Evolutionary conservation across 2,329 filamentous ascomycete species (phyloP).

Genomic region (Fusarium cicatricum): DNA sequence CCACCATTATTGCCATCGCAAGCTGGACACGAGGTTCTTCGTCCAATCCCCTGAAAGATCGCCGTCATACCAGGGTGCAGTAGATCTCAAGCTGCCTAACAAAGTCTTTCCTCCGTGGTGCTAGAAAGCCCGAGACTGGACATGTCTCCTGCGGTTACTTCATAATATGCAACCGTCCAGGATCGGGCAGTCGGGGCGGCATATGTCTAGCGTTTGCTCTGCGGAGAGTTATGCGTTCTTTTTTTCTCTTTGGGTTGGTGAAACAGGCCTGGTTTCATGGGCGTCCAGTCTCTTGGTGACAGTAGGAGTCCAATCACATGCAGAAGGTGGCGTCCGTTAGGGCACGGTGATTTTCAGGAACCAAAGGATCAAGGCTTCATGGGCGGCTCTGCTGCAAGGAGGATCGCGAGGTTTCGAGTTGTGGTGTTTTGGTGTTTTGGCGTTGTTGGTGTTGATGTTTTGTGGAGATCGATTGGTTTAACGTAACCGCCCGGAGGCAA

Average conservation of each 20-base stretch:
- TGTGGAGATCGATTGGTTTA: conserved; percentile 20
- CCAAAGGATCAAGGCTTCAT: conserved; percentile 6
- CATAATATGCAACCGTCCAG: conserved; percentile 10
- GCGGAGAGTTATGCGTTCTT: too few species aligned
- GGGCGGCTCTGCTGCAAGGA: conserved; percentile 13
- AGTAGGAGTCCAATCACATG: conserved; percentile 23
- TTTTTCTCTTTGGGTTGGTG: conserved; percentile 26
- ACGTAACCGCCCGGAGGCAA: conserved; percentile 34
- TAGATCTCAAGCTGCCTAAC: conserved; percentile 25
- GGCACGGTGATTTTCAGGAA: conserved; percentile 18
- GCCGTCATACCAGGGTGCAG: conserved; percentile 19
- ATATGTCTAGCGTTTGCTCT: conserved; percentile 6
- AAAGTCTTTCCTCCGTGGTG: conserved; percentile 15
- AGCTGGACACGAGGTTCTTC: conserved; percentile 17
- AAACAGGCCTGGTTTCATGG: conserved; percentile 39
- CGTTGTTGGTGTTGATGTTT: conserved; percentile 14
- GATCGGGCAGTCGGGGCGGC: neutral
- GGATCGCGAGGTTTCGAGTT: conserved; percentile 32
- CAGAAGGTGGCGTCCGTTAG: conserved; percentile 3
- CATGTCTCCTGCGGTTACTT: conserved; percentile 25
- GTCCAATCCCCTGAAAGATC: conserved; percentile 34
- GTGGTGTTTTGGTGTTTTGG: conserved; percentile 34
- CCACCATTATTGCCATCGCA: conserved; percentile 23
- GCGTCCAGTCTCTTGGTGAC: conserved; percentile 12
- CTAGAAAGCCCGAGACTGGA: conserved; percentile 18